Evolutionary conservation across 306 rosid species (phyloP), one percentile per base, ranked within the genome.

Genomic region (Canavalia gladiata): DNA sequence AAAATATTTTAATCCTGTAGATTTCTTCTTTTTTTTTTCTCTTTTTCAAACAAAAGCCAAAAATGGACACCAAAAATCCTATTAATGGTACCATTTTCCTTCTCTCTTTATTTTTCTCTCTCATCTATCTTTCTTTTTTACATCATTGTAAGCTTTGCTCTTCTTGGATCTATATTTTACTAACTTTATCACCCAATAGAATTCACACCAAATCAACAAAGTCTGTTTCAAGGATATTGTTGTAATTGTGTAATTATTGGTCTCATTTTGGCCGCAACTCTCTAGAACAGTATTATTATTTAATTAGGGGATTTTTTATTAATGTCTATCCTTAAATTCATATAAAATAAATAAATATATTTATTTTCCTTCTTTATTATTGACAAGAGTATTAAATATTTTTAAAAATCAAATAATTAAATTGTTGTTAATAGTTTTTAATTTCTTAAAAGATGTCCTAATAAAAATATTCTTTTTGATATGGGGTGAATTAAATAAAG

Each of bases 61-160:
- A 18, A 18, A 18, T 18, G 25, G 25, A 18, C 25, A 18, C 25
- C 25, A 18, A n/a, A n/a, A n/a, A n/a, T n/a, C n/a, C n/a, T n/a
- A n/a, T n/a, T n/a, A n/a, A n/a, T n/a, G 72, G 64, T 28, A 39
- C 43, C 52, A 81, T n/a, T 41, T 13, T 7, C 62, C 34, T 25
- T 12, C 65, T 42, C 51, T 10, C 31, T 47, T 1, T 28, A 41
- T 39, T 37, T 33, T 12, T 66, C 41, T 67, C 29, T 47, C 43
- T 49, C 50, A 12, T 28, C 57, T 4, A 25, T 62, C 35, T 43
- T 51, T 60, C 6, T 66, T 37, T 64, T 37, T 64, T 37, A 18
- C 66, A 79, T 78, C 84, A 72, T 84, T 83, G 31, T 37, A 45
- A 41, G 50, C 68, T 81, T 75, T 72, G 58, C 59, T 70, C 57